These are phyloP conservation scores for Paracorniculantispora psalliotae DNA, from an alignment of 2,329 filamentous ascomycete species.

Conservation along the genomic window DNA sequence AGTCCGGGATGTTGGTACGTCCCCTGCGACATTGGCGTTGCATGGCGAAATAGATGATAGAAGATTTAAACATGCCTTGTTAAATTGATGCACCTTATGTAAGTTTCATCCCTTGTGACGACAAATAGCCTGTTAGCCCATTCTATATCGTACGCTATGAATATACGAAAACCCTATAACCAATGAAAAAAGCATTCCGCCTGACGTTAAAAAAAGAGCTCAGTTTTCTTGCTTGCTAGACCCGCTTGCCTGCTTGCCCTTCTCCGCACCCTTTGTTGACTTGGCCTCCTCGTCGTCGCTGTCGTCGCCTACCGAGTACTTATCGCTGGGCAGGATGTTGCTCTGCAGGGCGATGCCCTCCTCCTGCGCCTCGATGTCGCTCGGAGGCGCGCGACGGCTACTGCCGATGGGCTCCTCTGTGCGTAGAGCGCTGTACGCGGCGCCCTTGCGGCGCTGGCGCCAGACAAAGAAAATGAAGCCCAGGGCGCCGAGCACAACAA, in stretches of 20 bases:
- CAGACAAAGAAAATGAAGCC: slow-evolving; percentile 72
- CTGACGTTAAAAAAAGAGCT: background rate
- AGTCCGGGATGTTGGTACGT: background rate
- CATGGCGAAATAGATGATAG: slow-evolving; percentile 9
- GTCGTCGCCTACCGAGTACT: slow-evolving; percentile 54
- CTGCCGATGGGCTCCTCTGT: slow-evolving; percentile 27
- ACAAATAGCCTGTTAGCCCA: background rate
- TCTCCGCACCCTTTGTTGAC: slow-evolving; percentile 16
- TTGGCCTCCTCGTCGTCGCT: slow-evolving; percentile 47
- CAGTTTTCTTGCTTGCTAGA: background rate
- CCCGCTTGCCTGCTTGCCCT: slow-evolving; percentile 1
- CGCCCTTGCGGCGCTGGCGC: slow-evolving; percentile 52
- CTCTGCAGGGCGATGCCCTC: slow-evolving; percentile 14
- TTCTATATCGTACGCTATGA: background rate
- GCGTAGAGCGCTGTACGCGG: slow-evolving; percentile 50
- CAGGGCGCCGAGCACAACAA: slow-evolving; percentile 68
- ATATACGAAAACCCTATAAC: background rate
- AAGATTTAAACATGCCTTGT: background rate
- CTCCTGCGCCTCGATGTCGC: slow-evolving; percentile 20
- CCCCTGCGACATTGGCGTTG: background rate
- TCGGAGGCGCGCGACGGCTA: slow-evolving; percentile 36
- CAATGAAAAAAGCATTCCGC: background rate
- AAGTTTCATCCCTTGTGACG: no score
- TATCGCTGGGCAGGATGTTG: slow-evolving; percentile 35
- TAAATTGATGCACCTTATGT: background rate